Base-by-base conservation (phyloP, 306 rosid species). In the Spatholobus suberectus region DNA sequence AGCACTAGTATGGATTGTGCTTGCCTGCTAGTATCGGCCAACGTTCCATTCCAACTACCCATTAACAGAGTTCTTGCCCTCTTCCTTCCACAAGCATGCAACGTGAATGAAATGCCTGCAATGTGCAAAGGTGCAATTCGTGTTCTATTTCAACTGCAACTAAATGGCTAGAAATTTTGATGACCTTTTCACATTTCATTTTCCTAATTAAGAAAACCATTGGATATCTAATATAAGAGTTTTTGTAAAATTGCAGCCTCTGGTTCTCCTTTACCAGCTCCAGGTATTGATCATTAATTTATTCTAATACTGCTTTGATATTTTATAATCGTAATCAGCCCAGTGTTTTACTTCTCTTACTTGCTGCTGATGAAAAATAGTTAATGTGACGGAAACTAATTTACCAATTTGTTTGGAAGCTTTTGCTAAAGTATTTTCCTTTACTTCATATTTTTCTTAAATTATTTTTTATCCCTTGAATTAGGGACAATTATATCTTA, bases 1-100 rank as follows among this genome's bases (percentile, higher is more conserved):
- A 69, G 57, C 71, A 75, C 66, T 0, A 75, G 80, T n/a, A 32
- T 61, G 80, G 90, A 91, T 38, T 95, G 98, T 73, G 89, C 88
- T 29, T 95, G 98, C 52, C 89, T 91, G n/a, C 8, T 95, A 3
- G 7, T 93, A 18, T 69, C 92, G 14, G 97, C 93, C 32, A 92
- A 85, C 51, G 91, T 52, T 79, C 97, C 98, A 6, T 1, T 90
- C 23, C 94, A 40, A 23, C 54, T 91, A 23, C 96, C 97, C 6
- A 61, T 92, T 26, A 88, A 80, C 78, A 76, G 70, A 46, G 49
- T 80, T 46, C 89, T 89, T 13, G 80, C 96, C 0, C 54, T 86
- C 12, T 18, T 91, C 5, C 94, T 88, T 65, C 83, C 93, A 10
- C 84, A 34, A 57, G 91, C 91, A 10, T 90, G 97, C 75, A 87